Percentiles rank a stretch among this genome's conserved stretches.
These are phyloP conservation scores for Yamadazyma endophytica DNA, from an alignment of 805 yeast species.

Conservation along the genomic window DNA sequence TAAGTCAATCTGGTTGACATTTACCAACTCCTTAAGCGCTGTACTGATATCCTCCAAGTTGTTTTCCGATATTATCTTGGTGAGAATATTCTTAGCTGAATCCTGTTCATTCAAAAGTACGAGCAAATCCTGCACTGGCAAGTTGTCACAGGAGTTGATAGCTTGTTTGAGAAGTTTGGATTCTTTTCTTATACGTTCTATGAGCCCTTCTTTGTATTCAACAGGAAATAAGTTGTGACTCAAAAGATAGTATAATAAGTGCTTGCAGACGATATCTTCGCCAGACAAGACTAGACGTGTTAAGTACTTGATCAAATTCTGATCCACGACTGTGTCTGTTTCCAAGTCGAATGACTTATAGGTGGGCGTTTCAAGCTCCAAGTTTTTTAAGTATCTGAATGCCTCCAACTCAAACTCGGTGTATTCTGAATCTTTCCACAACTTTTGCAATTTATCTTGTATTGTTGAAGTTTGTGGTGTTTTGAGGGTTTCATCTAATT, in stretches of 20 bases:
- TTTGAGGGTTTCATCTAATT: slow-evolving; percentile 1
- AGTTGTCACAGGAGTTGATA: slow-evolving; percentile 69
- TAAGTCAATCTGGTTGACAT: slow-evolving; percentile 12
- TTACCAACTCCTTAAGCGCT: slow-evolving; percentile 35
- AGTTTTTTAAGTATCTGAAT: slow-evolving; percentile 8
- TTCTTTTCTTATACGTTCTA: slow-evolving; percentile 44
- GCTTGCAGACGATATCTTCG: too few relatives aligned
- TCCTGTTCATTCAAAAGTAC: slow-evolving; percentile 48
- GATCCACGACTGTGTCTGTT: slow-evolving; percentile 62
- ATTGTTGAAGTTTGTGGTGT: neutral
- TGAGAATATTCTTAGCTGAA: too few relatives aligned
- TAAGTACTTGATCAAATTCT: slow-evolving; percentile 46
- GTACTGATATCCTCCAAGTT: slow-evolving; percentile 55
- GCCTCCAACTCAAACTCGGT: slow-evolving; percentile 8
- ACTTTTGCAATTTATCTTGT: neutral
- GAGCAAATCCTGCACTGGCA: slow-evolving; percentile 61
- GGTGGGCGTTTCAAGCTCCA: slow-evolving; percentile 2
- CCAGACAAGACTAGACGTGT: slow-evolving; percentile 47
- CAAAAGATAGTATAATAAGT: slow-evolving; percentile 64
- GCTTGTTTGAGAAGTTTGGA: slow-evolving; percentile 78
- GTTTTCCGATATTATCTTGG: slow-evolving; percentile 63
- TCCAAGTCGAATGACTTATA: slow-evolving; percentile 46
- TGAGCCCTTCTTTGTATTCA: slow-evolving; percentile 49
- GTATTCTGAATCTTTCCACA: slow-evolving; percentile 1
- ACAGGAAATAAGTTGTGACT: slow-evolving; percentile 86